Evolutionary conservation across 441 rosid genomes (phyloP).

Genomic region (Mallotus japonicus): DNA sequence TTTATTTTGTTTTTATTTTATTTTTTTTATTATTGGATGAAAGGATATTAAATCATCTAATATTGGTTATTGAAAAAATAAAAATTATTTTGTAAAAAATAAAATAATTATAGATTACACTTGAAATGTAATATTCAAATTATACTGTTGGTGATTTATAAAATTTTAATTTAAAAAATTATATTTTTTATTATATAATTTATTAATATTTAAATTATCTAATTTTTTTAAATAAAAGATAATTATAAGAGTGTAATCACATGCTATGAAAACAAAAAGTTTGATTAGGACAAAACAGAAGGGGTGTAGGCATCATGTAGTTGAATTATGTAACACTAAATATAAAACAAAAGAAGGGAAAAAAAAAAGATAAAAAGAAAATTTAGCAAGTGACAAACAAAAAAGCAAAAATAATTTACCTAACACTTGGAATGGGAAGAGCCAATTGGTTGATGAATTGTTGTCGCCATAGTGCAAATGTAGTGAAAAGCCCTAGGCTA

Average conservation of each 20-base stretch:
- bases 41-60: too few relatives aligned
- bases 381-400: slow-evolving; percentile 17
- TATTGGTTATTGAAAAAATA: too few relatives aligned
- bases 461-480: slow-evolving; percentile 22
- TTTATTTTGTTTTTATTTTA: too few relatives aligned
- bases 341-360: background rate
- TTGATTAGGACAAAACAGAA: background rate
- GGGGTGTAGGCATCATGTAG: background rate
- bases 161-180: too few relatives aligned
- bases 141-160: too few relatives aligned
- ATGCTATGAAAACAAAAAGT: background rate
- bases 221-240: background rate
- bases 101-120: too few relatives aligned
- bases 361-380: background rate
- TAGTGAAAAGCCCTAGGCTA: background rate
- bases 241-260: background rate
- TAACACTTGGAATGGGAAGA: background rate
- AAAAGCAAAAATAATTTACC: slow-evolving; percentile 19
- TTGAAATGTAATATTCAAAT: too few relatives aligned
- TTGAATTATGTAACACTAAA: slow-evolving; percentile 22
- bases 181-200: too few relatives aligned
- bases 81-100: too few relatives aligned
- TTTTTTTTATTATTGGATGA: too few relatives aligned
- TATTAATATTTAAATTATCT: too few relatives aligned
- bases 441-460: slow-evolving; percentile 17